phyloP scores from a whole-genome alignment of 2,329 filamentous ascomycete genomes.

The Neurospora sp. region DNA sequence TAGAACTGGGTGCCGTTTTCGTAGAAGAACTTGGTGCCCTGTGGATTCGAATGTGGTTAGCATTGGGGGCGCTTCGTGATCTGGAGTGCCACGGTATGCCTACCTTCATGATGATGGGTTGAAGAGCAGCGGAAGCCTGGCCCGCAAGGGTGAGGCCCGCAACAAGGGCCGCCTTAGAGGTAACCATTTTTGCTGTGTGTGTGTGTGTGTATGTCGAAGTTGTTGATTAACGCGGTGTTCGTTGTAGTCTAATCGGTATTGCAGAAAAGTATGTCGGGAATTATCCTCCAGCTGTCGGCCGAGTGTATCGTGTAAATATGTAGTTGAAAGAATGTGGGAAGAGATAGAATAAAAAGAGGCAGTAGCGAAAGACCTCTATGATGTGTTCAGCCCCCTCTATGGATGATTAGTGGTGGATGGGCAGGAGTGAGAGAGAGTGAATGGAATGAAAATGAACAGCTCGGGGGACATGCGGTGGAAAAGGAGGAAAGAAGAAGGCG shows the following conservation, averaged over 20 bases:
- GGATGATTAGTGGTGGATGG: background rate
- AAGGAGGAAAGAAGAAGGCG: background rate
- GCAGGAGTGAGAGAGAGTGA: background rate
- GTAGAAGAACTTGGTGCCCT: constrained; percentile 61
- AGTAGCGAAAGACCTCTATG: background rate
- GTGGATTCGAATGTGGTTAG: background rate
- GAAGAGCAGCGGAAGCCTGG: constrained; percentile 33
- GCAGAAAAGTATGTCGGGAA: background rate
- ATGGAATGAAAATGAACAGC: background rate
- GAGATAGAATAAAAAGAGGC: background rate
- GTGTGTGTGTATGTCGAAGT: background rate
- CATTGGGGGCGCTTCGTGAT: background rate
- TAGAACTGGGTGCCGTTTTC: constrained; percentile 59
- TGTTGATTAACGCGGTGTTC: background rate
- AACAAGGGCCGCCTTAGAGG: constrained; percentile 25
- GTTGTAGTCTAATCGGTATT: background rate
- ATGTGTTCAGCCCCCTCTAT: background rate
- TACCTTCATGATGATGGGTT: constrained; percentile 62
- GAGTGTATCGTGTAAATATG: background rate
- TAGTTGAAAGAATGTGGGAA: background rate
- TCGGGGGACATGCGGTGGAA: background rate
- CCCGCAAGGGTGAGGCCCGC: constrained; percentile 26
- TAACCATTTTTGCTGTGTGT: background rate
- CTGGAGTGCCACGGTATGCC: background rate
- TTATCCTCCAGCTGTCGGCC: background rate